Evolutionary conservation across 345 rosid species (phyloP).

Genomic region (Triadica sebifera): DNA sequence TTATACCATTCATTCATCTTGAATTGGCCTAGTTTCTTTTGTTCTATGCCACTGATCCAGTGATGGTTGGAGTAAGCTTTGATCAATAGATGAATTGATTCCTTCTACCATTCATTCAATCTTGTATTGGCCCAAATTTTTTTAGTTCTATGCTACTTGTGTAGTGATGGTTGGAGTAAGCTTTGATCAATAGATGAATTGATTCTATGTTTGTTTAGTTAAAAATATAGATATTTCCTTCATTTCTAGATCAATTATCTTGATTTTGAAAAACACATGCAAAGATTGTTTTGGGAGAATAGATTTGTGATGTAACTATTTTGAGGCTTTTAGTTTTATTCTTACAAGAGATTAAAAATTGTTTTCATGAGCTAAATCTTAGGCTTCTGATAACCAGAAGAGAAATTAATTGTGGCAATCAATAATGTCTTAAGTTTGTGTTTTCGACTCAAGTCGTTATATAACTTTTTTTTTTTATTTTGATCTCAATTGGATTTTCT

Average conservation of each 20-base stretch:
- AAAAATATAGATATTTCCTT: neutral
- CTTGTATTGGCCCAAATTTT: neutral
- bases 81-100: slow-evolving; percentile 3
- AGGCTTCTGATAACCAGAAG: no score
- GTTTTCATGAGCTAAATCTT: no score
- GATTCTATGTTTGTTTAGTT: neutral
- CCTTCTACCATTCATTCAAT: no score
- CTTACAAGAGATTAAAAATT: no score
- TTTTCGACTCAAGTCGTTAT: neutral
- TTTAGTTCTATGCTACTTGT: neutral
- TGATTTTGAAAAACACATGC: neutral
- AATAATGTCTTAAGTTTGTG: neutral
- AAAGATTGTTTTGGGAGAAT: neutral
- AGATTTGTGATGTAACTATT: neutral
- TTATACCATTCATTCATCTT: neutral
- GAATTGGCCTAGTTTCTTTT: neutral
- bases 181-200: slow-evolving; percentile 6
- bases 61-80: slow-evolving; percentile 1
- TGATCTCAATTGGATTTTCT: neutral
- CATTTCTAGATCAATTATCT: neutral
- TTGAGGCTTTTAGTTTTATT: neutral
- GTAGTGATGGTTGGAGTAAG: neutral
- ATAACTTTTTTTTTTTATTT: neutral
- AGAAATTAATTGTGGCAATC: neutral
- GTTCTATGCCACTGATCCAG: neutral